Percentiles rank a stretch among this genome's conserved stretches.
phyloP scores from a whole-genome alignment of 352 stramenopile species.

The Globisporangium mamillatum region DNA sequence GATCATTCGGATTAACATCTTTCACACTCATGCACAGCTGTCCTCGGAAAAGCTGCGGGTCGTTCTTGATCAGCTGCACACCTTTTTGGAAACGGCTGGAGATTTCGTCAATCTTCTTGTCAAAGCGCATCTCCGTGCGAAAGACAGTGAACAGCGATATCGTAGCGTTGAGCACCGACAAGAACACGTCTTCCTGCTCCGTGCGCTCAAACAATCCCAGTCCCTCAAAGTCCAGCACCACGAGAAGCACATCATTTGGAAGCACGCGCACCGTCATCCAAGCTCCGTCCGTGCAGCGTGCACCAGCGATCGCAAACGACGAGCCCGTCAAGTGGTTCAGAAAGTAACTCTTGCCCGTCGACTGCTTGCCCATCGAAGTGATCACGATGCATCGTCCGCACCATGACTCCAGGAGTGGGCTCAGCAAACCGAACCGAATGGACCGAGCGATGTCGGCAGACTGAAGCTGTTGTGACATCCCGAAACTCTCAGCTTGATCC shows the following conservation, averaged over 20 bases:
- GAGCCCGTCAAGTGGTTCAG: conserved; percentile 72
- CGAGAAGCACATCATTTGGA: conserved; percentile 37
- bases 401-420: conserved; percentile 18
- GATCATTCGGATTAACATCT: conserved; percentile 46
- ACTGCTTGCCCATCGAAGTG: conserved; percentile 36
- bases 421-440: conserved; percentile 18
- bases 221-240: conserved; percentile 82
- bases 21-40: conserved; percentile 70
- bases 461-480: conserved; percentile 21
- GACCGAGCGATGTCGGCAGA: conserved; percentile 41
- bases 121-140: conserved; percentile 72
- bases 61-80: conserved; percentile 54
- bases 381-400: conserved; percentile 14
- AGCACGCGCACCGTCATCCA: conserved; percentile 61
- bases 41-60: conserved; percentile 56
- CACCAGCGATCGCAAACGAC: conserved; percentile 67
- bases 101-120: conserved; percentile 71
- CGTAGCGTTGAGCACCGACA: conserved; percentile 69
- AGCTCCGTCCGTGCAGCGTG: conserved; percentile 58
- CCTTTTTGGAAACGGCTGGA: conserved; percentile 73
- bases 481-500: conserved; percentile 17
- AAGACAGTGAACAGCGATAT: conserved; percentile 76
- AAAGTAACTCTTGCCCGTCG: conserved; percentile 79
- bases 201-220: conserved; percentile 69
- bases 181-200: conserved; percentile 73